Evolutionary conservation across 768 basidiomycete species (phyloP).

Genomic region (Myochromella boudieri): DNA sequence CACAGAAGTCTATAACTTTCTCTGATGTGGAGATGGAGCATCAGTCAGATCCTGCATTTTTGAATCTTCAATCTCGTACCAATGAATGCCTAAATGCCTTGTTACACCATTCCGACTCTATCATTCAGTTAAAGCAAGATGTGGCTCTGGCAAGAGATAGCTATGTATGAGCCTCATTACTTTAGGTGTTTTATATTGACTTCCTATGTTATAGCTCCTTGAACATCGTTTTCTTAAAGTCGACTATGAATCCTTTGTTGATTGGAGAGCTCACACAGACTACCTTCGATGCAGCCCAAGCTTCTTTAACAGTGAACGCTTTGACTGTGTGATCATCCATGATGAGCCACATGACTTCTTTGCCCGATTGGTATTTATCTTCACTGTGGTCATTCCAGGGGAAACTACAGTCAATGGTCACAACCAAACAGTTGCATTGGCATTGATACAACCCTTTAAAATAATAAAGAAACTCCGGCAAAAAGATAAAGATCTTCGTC

Average conservation of each 20-base stretch:
- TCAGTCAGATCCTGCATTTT: background rate
- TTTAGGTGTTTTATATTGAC: too few species aligned
- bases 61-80: background rate
- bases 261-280: slow-evolving; percentile 28
- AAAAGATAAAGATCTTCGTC: slow-evolving; percentile 9
- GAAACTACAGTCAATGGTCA: too few species aligned
- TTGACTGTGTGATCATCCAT: slow-evolving; percentile 21
- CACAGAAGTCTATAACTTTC: background rate
- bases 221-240: slow-evolving; percentile 24
- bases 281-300: slow-evolving; percentile 28
- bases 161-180: too few species aligned
- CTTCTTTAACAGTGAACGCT: slow-evolving; percentile 24
- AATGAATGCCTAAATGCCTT: background rate
- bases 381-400: slow-evolving; percentile 5
- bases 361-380: slow-evolving; percentile 4
- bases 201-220: slow-evolving; percentile 17
- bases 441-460: slow-evolving; percentile 11
- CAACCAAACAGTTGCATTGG: slow-evolving; percentile 7
- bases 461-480: background rate
- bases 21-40: background rate
- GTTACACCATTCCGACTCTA: too few species aligned
- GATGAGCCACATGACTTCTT: background rate
- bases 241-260: slow-evolving; percentile 23
- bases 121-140: too few species aligned
- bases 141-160: too few species aligned